Conservation (phyloP, 2,329 filamentous ascomycete species). For the Penicillium psychrosexuale region DNA sequence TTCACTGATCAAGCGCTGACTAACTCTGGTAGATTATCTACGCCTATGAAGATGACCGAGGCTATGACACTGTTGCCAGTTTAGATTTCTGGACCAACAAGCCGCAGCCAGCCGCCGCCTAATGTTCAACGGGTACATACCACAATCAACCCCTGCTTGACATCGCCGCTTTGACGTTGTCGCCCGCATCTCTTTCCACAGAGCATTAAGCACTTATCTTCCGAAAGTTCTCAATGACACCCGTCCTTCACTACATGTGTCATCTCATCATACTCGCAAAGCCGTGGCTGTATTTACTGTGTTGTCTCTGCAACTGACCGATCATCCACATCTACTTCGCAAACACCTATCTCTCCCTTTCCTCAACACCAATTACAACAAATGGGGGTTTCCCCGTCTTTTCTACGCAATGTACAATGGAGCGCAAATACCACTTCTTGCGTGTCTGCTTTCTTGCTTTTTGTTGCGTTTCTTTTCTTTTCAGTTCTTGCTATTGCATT, state of each 20-base stretch:
- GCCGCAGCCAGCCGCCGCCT: conserved; percentile 24
- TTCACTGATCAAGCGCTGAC: conserved; percentile 22
- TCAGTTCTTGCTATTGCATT: conserved; percentile 10
- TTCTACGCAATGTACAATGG: conserved; percentile 39
- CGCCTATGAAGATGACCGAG: conserved; percentile 92
- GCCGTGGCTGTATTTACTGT: neutral
- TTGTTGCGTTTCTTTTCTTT: conserved; percentile 10
- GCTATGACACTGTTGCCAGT: conserved; percentile 88
- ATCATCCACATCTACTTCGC: neutral
- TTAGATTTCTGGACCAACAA: conserved; percentile 88
- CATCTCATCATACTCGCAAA: neutral
- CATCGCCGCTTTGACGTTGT: neutral
- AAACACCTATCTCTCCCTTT: neutral
- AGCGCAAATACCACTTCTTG: conserved; percentile 41
- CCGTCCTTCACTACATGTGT: neutral
- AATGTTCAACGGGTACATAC: neutral
- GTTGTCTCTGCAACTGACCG: neutral
- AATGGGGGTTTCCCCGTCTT: conserved; percentile 8
- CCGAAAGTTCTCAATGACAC: neutral
- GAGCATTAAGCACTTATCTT: neutral
- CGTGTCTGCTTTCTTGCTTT: conserved; percentile 23
- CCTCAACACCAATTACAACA: conserved; percentile 3
- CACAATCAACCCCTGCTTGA: neutral
- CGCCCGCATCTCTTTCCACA: neutral
- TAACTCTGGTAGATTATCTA: conserved; percentile 72